Conservation (phyloP, 2,329 filamentous ascomycete genomes). For the Teratosphaeria epicoccoides region DNA sequence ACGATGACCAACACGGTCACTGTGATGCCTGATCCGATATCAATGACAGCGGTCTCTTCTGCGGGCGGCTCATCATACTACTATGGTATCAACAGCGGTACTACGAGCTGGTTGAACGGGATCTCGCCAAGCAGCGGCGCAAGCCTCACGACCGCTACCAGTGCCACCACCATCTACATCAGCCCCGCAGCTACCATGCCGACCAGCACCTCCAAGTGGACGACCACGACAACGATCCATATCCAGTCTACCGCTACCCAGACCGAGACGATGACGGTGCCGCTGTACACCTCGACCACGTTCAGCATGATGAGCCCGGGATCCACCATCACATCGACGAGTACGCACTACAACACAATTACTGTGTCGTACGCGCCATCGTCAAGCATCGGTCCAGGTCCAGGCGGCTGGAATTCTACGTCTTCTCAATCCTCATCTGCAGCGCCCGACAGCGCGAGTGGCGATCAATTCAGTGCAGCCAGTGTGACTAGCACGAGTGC, state of each 20-base stretch:
- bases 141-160: slow-evolving; percentile 13
- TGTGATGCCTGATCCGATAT: slow-evolving; percentile 4
- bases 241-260: slow-evolving; percentile 3
- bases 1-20: slow-evolving; percentile 13
- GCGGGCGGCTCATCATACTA: slow-evolving; percentile 6
- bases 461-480: neutral
- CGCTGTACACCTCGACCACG: slow-evolving; percentile 18
- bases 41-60: slow-evolving; percentile 2
- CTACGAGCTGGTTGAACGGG: slow-evolving; percentile 20
- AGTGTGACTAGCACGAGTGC: slow-evolving; percentile 2
- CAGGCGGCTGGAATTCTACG: slow-evolving; percentile 19
- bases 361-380: slow-evolving; percentile 11
- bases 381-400: slow-evolving; percentile 17
- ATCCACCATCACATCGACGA: slow-evolving; percentile 18
- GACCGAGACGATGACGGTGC: slow-evolving; percentile 10
- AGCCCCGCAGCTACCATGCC: slow-evolving; percentile 7
- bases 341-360: slow-evolving; percentile 18
- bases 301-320: slow-evolving; percentile 15
- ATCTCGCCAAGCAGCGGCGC: slow-evolving; percentile 15
- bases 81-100: slow-evolving; percentile 11
- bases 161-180: slow-evolving; percentile 11
- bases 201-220: slow-evolving; percentile 8
- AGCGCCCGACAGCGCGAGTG: slow-evolving; percentile 5
- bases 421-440: neutral
- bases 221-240: slow-evolving; percentile 9